Evolutionary conservation across 108 stramenopile species (phyloP), one percentile per base, ranked within the genome.

Genomic region (Mediolabrus comicus): DNA sequence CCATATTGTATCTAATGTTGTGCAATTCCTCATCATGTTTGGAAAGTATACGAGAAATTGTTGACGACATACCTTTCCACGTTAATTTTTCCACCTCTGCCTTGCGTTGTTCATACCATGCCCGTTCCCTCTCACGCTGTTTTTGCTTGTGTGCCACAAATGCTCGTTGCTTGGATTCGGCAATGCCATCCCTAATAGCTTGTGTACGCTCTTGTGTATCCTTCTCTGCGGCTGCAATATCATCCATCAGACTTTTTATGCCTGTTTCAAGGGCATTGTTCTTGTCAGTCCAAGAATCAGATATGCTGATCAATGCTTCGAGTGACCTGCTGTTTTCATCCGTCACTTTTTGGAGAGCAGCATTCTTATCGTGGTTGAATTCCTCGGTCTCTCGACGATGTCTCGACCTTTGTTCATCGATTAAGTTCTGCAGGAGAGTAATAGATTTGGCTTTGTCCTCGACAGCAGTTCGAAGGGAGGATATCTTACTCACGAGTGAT

Each of bases 11-110:
- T 33, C 59, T 72, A 14, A 79, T 72, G 46, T 63, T 71, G 29
- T 69, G 67, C 19, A 59, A 72, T 41, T 63, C 61, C 9, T 79
- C 71, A 6, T 59, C 56, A 27, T 79, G 78, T 13, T 79, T 79
- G 9, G 49, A 17, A 17, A 69, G 29, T 9, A 79, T 39, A 11
- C 78, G 60, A 17, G 67, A 61, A 29, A 79, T 56, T 14, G 62
- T 67, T 34, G 78, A 71, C 32, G 72, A 11, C 33, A 51, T 51
- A 16, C 76, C 76, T 52, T 63, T 62, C 35, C 71, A 54, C 2
- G 78, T 79, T 19, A 72, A 8, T 17, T 68, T 56, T 36, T 72
- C 16, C 8, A 79, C 72, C n/a, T 67, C 71, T 7, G 66, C 33
- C 5, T 63, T 33, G 32, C 67, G 43, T 29, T 29, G 59, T 28